Evolutionary conservation across 441 rosid species (phyloP).

Genomic region (Oxalis stricta): DNA sequence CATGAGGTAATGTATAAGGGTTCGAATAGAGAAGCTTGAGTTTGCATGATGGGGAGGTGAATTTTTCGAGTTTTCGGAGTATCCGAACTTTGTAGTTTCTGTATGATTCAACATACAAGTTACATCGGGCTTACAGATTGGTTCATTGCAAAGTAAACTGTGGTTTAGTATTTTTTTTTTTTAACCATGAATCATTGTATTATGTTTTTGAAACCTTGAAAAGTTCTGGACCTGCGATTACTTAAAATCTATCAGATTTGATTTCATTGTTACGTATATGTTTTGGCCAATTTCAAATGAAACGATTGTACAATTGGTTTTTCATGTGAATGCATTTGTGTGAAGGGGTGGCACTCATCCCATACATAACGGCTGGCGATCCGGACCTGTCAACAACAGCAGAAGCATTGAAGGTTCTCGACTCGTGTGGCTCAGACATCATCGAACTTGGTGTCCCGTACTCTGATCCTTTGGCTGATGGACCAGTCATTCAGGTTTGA

Average conservation of each 20-base stretch:
- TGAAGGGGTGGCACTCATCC: conserved; percentile 82
- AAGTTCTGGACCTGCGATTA: too few species aligned
- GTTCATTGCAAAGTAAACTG: too few species aligned
- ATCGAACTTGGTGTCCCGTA: conserved; percentile 93
- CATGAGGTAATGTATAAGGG: too few species aligned
- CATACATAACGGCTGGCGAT: conserved; percentile 92
- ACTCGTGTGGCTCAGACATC: conserved; percentile 78
- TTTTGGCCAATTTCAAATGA: not conserved
- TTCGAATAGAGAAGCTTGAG: too few species aligned
- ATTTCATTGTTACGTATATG: not conserved
- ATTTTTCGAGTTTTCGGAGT: too few species aligned
- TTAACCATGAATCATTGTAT: too few species aligned
- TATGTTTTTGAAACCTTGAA: too few species aligned
- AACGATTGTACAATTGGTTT: not conserved
- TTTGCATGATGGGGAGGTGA: too few species aligned
- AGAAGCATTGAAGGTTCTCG: conserved; percentile 78
- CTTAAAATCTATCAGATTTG: not conserved
- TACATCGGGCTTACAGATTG: too few species aligned
- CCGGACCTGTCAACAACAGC: conserved; percentile 91
- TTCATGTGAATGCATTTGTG: conserved; percentile 10
- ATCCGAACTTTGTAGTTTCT: too few species aligned
- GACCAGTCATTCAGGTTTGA: conserved; percentile 86
- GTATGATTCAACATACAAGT: too few species aligned
- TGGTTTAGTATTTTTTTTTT: too few species aligned
- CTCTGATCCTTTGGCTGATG: conserved; percentile 94